Evolutionary conservation across 2,329 filamentous ascomycete species (phyloP), one percentile per base, ranked within the genome.

Genomic region (Elsinoe ampelina): DNA sequence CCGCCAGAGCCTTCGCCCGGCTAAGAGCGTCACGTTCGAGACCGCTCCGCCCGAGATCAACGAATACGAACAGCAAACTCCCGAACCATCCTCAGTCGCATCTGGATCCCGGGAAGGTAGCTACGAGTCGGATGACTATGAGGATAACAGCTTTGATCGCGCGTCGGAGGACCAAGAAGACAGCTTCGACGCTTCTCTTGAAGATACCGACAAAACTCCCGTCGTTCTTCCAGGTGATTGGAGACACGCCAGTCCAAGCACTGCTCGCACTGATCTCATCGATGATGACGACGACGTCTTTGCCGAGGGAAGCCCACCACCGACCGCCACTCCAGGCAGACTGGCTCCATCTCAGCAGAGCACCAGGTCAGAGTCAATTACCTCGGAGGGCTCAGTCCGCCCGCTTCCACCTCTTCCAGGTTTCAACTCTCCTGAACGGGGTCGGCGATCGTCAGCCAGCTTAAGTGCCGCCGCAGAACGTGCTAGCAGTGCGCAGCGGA

Each of bases 211-310:
- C 66, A 97, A 97, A 77, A 97, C 93, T 1, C 93, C 93, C 0
- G 93, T 98, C 10, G 92, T 98, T n/a, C 82, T 95, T 19, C 93
- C 93, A 0, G 93, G 97, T 65, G 90, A 96, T 68, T 98, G 93
- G 93, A 84, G 87, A 61, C 87, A 82, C 62, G 83, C 85, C 79
- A 91, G 74, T 73, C 88, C 73, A 68, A 83, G 77, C 64, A 82
- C 71, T 19, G 80, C 76, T n/a, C 76, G 82, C 60, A 77, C 73
- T 12, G 77, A 77, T 20, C 67, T 82, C 36, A 74, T 75, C 3
- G 73, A 78, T 58, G 70, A 74, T 11, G 76, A 80, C 35, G 84
- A 87, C 36, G 82, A 89, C 63, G 81, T 83, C 1, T 93, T 87
- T 64, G 83, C 77, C 20, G 76, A 75, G 41, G 80, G 78, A 59